Base-by-base conservation (phyloP, 1,139 yeast genomes). In the Torulaspora pretoriensis region DNA sequence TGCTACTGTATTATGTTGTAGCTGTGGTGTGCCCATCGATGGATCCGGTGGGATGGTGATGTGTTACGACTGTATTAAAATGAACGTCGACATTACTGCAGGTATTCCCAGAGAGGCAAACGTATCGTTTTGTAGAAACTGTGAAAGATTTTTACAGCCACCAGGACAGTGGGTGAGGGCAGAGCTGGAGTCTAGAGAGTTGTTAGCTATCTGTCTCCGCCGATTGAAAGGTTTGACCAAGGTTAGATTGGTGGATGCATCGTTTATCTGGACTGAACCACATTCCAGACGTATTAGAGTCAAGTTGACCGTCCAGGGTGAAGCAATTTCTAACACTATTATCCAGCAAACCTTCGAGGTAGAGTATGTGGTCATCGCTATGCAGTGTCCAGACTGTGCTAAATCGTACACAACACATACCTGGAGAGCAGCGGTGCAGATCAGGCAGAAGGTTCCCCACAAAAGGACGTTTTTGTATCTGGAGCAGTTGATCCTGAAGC, bases 311-410 rank as follows among this genome's bases (percentile, higher is more conserved):
- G 96, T 92, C 13, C 98, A 92, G 68, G 97, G 97, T 52, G 98
- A 92, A 68, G 96, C 96, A 30, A 81, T 88, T 80, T 76, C 85
- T 25, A 88, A 88, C 60, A 88, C 97, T 30, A 87, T 92, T 55
- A 81, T 94, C 28, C 97, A 94, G 66, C 98, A 94, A 68, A 80
- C 89, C 27, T 90, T 92, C 65, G 97, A 89, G 67, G 97, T 92
- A 13, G 97, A 92, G 61, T 92, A 84, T 60, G 83, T 87, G 16
- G 98, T 92, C 42, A 75, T 88, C 53, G 96, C 97, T 28, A 88
- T 89, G 83, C 99, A 92, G 72, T 92, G 99, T 74, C 83, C 97
- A 2, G 99, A 92, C 71, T 92, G 99, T 80, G 97, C 97, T 43
- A 88, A 88, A 67, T 83, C 95, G 1, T 92, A 84, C 64, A 92